Percentiles rank a stretch among this genome's conserved stretches.
phyloP scores from a whole-genome alignment of 2,329 filamentous ascomycete species.

The Fonsecaea erecta region DNA sequence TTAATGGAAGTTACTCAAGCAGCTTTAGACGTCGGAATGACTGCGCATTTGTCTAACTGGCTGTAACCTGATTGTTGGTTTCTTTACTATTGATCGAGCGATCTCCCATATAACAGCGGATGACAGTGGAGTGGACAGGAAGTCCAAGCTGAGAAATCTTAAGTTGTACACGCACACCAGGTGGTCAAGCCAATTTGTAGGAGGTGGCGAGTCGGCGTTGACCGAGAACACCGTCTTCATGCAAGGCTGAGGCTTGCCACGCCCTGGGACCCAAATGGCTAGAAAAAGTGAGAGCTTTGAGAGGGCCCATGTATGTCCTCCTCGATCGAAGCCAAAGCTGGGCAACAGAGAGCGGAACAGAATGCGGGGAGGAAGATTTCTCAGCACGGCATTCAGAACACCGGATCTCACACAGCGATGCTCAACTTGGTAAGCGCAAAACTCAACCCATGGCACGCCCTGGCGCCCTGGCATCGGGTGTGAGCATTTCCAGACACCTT shows the following conservation, averaged over 20 bases:
- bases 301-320: no score
- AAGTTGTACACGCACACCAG: no score
- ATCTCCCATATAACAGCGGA: no score
- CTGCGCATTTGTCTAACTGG: no score
- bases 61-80: no score
- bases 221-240: not conserved
- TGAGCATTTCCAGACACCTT: not conserved
- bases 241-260: not conserved
- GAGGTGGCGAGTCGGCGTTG: not conserved
- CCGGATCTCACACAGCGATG: not conserved
- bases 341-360: not conserved
- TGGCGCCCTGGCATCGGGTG: not conserved
- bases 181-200: not conserved
- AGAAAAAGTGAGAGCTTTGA: no score
- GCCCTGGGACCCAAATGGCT: not conserved
- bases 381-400: constrained; percentile 2
- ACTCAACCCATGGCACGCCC: not conserved
- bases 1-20: no score
- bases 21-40: no score
- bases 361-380: constrained; percentile 1
- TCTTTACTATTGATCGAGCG: no score
- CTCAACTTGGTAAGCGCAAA: not conserved
- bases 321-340: not conserved
- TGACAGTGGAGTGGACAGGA: no score
- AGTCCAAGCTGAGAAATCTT: no score